These are phyloP conservation scores for Ligustrum vulgare DNA, from an alignment of 257 asterid species.

Conservation along the genomic window DNA sequence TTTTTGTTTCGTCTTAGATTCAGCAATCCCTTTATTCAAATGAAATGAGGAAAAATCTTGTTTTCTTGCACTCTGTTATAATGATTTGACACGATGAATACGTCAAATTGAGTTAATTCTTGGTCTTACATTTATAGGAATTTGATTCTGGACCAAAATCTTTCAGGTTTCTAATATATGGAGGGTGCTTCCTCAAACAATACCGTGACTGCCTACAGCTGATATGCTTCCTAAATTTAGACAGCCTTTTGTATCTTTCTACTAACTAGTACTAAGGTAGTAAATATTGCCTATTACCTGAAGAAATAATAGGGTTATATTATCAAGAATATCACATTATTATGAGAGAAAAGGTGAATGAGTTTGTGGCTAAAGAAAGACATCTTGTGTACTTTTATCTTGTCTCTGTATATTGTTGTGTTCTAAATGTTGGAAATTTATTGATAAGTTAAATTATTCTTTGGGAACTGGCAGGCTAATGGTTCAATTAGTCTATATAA, in stretches of 20 bases:
- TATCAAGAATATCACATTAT: not conserved
- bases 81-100: not conserved
- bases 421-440: not conserved
- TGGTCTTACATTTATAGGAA: not conserved
- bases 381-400: not conserved
- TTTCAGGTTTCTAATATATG: conserved; percentile 29
- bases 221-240: not conserved
- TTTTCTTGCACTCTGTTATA: not conserved
- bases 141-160: not conserved
- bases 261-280: not conserved
- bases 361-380: not conserved
- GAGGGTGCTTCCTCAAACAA: conserved; percentile 14
- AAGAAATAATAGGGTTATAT: not conserved
- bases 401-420: not conserved
- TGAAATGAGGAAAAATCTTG: not conserved
- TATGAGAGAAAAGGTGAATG: not conserved
- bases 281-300: conserved; percentile 8
- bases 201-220: not conserved
- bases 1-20: not conserved
- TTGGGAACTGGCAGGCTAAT: not conserved
- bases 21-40: not conserved
- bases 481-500: not conserved
- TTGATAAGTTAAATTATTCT: not conserved
- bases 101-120: not conserved
- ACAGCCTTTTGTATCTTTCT: conserved; percentile 7